Evolutionary conservation across 176 grass and related monocot genomes (phyloP).

Genomic region (Zoysia japonica): DNA sequence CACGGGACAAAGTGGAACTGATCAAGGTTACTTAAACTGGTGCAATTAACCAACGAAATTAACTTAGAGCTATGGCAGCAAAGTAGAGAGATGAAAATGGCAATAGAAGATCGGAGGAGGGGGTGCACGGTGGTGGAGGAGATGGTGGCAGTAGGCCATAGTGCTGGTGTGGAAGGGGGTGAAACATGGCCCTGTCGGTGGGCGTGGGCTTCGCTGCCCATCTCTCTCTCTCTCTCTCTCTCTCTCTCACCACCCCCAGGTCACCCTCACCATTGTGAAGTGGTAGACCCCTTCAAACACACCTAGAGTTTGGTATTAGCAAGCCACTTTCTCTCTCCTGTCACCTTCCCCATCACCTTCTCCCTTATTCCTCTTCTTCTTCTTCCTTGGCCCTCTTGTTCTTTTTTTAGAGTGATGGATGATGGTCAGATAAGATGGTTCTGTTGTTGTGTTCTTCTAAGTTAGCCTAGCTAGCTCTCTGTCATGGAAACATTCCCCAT

Average conservation of each 20-base stretch:
- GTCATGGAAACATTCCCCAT: constrained; percentile 52
- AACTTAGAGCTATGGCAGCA: not conserved
- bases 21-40: not conserved
- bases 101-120: not conserved
- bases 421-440: constrained; percentile 20
- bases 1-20: not conserved
- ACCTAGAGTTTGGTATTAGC: not conserved
- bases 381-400: not conserved
- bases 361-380: not conserved
- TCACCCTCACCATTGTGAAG: constrained; percentile 37
- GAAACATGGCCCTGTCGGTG: constrained; percentile 75
- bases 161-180: constrained; percentile 53
- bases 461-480: constrained; percentile 22
- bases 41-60: constrained; percentile 12
- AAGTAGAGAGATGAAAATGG: not conserved
- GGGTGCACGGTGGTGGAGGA: not conserved
- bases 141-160: constrained; percentile 41
- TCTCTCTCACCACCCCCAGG: not conserved
- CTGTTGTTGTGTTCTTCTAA: not conserved
- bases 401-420: constrained; percentile 24
- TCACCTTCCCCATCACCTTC: not conserved
- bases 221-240: not conserved
- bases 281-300: constrained; percentile 36
- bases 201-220: constrained; percentile 42
- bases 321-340: constrained; percentile 13